These are phyloP conservation scores for Durotheca rogersii DNA, from an alignment of 495 filamentous ascomycete genomes.

Conservation along the genomic window DNA sequence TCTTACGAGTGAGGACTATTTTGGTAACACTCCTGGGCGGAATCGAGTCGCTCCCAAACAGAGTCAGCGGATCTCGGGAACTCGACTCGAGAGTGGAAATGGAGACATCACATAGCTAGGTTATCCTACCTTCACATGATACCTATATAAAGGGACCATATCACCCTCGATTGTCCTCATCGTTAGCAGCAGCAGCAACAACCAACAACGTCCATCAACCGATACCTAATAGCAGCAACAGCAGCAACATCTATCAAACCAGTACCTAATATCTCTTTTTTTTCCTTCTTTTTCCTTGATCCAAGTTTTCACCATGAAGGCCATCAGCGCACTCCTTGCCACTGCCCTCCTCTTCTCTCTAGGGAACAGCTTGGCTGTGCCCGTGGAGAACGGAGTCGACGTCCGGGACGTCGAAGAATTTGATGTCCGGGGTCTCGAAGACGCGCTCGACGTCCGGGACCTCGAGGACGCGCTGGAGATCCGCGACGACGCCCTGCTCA, in stretches of 20 bases:
- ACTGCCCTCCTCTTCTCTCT: conserved; percentile 7
- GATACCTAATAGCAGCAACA: background rate
- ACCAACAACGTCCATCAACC: background rate
- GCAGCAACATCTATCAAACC: background rate
- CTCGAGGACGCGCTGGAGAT: conserved; percentile 9
- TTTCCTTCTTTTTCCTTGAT: no score
- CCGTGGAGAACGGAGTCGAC: background rate
- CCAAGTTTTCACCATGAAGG: conserved; percentile 10
- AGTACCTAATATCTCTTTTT: background rate
- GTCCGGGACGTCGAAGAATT: no score
- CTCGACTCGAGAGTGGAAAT: no score
- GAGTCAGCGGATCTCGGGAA: background rate
- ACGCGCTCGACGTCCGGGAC: conserved; percentile 11
- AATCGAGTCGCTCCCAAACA: background rate
- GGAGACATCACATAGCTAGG: background rate
- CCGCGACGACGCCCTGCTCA: conserved; percentile 4
- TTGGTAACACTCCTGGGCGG: background rate
- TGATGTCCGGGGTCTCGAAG: background rate
- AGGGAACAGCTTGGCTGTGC: conserved; percentile 2
- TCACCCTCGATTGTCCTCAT: background rate
- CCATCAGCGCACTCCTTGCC: conserved; percentile 2
- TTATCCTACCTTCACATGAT: background rate
- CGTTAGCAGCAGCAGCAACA: background rate
- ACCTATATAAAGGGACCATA: background rate
- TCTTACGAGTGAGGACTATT: background rate